Base-by-base conservation (phyloP, 768 basidiomycete species). In the Tulasnella sp. region DNA sequence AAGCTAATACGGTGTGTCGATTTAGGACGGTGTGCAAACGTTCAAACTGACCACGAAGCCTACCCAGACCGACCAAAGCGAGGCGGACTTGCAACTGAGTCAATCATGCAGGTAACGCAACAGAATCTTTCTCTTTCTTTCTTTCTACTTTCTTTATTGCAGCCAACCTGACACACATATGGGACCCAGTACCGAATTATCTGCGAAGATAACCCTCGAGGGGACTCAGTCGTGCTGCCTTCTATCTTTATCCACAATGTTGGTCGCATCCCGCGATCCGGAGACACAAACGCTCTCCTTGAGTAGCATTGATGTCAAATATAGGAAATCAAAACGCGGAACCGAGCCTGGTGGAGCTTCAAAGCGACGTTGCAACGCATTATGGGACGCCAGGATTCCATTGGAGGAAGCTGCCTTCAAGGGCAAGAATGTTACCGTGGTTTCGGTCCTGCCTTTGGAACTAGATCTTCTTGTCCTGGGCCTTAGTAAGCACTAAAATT, bases 401-500 rank as follows among this genome's bases (percentile, higher is more conserved):
- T 15, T 38, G 34, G 34, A 38, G 15, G 34, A 7, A n/a, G 19
- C 46, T 48, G 27, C n/a, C n/a, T n/a, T 48, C 46, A 48, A 48
- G 21, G 19, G 5, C 46, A 48, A 48, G 21, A 11, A 48, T 48
- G n/a, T 48, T 11, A 21, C 7, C n/a, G 46, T 50, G 43, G 76
- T 76, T 3, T 70, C 72, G 0, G 65, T 76, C 9, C 69, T 83
- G 27, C 81, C 84, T 3, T 66, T 90, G 7, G 81, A 82, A 46
- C 68, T 80, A 0, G 78, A 81, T 34, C 56, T 69, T 0, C 72
- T 92, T 24, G 63, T 90, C 31, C 70, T 83, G 48, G 90, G 88
- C 42, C 80, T 76, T 63, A 76, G 87, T 87, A 63, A 31, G 79
- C 69, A 22, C 7, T 25, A 4, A 9, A 46, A n/a, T 21, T 45